phyloP scores from a whole-genome alignment of 2,329 filamentous ascomycete species.

The Xylariaceae sp. region DNA sequence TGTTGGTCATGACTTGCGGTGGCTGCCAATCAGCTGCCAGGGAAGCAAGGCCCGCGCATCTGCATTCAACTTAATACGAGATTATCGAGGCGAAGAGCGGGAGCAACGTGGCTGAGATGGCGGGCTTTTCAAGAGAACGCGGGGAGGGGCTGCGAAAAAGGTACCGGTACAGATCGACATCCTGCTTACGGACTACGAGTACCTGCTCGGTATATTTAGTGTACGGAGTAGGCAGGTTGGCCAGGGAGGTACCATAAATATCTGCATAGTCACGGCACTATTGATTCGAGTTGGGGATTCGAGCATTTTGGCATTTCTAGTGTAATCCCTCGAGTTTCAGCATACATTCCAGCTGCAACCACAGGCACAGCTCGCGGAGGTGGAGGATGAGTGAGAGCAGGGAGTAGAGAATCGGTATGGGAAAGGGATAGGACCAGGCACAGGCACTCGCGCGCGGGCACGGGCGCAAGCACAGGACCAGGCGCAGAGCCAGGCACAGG shows the following conservation, averaged over 20 bases:
- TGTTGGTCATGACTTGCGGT: background rate
- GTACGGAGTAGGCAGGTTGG: background rate
- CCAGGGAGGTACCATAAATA: background rate
- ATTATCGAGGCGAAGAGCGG: slow-evolving; percentile 6
- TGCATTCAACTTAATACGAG: slow-evolving; percentile 17
- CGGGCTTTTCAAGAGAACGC: slow-evolving; percentile 7
- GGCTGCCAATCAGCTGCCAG: slow-evolving; percentile 11
- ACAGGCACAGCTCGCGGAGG: background rate
- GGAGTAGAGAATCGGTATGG: background rate
- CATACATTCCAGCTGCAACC: background rate
- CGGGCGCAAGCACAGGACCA: background rate
- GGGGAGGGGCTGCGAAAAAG: slow-evolving; percentile 1
- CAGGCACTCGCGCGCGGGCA: too few relatives aligned
- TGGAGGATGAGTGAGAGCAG: background rate
- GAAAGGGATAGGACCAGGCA: background rate
- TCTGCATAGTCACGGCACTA: background rate
- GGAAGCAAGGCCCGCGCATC: slow-evolving; percentile 9
- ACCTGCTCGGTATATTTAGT: background rate
- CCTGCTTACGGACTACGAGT: background rate
- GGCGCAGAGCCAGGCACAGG: background rate
- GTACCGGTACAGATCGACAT: background rate
- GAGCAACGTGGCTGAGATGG: slow-evolving; percentile 15
- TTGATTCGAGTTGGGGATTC: background rate
- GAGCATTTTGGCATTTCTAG: background rate
- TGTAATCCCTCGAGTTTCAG: background rate